Evolutionary conservation across 805 yeast species (phyloP), one percentile per base, ranked within the genome.

Genomic region (Lipomyces yamadae): DNA sequence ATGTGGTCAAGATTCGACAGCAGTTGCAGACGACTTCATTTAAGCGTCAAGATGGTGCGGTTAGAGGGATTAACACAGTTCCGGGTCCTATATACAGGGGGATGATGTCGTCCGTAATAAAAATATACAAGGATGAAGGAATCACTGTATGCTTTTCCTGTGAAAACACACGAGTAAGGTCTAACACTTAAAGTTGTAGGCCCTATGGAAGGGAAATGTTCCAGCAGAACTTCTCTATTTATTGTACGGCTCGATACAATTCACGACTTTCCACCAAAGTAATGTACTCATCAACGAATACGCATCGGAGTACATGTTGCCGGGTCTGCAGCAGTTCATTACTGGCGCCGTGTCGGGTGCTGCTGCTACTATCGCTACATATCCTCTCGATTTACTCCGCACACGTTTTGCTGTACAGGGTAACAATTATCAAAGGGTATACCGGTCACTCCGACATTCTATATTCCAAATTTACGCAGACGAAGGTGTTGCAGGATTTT

Each of bases 141-240:
- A 54, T 88, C 0, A 67, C 77, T 7, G 74, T 61, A 57, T 15
- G 60, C 8, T 15, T 24, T 24, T 24, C 24, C 24, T 42, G 18
- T 42, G 29, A 7, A 18, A 11, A 24, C 6, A 15, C 48, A 18
- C 2, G 18, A n/a, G 7, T 15, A 3, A 32, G 34, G 3, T 6
- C 56, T 54, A 42, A 42, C 48, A 3, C 6, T n/a, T n/a, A n/a
- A n/a, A 3, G 5, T 10, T 42, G 48, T 34, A 65, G 64, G 48
- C 56, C 18, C 58, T 70, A 10, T 95, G 98, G 98, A 93, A 92
- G 76, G 99, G 99, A 0, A 95, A 95, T 75, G 83, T 91, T 0
- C 97, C 99, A 0, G 99, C 98, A 0, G 92, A 92, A 70, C 76
- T 87, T 50, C 85, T 95, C 86, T 95, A 95, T 74, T 80, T 94